phyloP scores from a whole-genome alignment of 2,329 filamentous ascomycete species.

The Dothideomycetidae sp. region DNA sequence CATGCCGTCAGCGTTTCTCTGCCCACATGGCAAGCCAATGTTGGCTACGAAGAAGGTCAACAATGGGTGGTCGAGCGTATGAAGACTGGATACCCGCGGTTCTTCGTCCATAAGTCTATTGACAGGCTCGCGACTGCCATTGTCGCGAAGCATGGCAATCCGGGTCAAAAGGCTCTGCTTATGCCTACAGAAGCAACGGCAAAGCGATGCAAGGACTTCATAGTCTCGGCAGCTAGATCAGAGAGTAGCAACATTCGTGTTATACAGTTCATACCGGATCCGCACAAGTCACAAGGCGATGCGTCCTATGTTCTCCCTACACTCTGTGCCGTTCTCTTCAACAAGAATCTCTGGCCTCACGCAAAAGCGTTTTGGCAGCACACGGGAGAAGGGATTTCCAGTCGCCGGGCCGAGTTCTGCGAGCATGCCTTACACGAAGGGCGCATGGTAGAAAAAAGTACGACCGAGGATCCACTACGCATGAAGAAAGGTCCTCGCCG shows the following conservation, averaged over 20 bases:
- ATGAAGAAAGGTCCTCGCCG: conserved; percentile 58
- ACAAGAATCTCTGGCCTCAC: conserved; percentile 48
- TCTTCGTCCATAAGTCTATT: conserved; percentile 82
- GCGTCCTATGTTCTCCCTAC: conserved; percentile 29
- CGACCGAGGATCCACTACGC: conserved; percentile 24
- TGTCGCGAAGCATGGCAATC: conserved; percentile 46
- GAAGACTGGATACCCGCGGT: conserved; percentile 85
- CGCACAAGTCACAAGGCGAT: conserved; percentile 37
- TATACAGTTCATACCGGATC: conserved; percentile 50
- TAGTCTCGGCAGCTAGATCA: conserved; percentile 44
- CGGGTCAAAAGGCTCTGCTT: conserved; percentile 56
- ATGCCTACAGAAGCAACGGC: conserved; percentile 63
- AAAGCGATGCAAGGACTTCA: conserved; percentile 59
- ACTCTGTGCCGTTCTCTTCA: conserved; percentile 50
- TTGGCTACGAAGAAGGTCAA: conserved; percentile 88
- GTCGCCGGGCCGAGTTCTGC: conserved; percentile 81
- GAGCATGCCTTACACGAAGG: conserved; percentile 58
- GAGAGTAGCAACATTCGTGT: conserved; percentile 32
- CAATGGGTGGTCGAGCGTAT: conserved; percentile 73
- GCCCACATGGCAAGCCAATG: conserved; percentile 80
- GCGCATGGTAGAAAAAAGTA: conserved; percentile 41
- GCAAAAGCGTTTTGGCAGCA: conserved; percentile 99
- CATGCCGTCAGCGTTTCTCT: conserved; percentile 92
- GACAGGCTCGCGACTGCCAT: conserved; percentile 57
- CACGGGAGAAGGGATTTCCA: conserved; percentile 82